phyloP scores from a whole-genome alignment of 805 yeast genomes.

The Nematodospora valgi region DNA sequence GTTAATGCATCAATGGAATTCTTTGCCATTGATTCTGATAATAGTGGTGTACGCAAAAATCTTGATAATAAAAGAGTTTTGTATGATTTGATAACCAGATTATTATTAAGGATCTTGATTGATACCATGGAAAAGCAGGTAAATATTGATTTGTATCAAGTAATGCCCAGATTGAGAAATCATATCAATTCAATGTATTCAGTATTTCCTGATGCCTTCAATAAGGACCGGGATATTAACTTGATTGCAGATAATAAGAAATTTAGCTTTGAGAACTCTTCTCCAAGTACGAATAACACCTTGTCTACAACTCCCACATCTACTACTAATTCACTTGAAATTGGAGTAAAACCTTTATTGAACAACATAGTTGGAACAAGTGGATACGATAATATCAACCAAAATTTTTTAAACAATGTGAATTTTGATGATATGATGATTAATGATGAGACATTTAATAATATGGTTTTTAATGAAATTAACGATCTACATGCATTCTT shows the following conservation, averaged over 20 bases:
- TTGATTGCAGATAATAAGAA: too few relatives aligned
- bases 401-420: not conserved
- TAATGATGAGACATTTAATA: constrained; percentile 4
- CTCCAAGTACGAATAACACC: too few relatives aligned
- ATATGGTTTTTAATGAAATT: constrained; percentile 6
- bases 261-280: too few relatives aligned
- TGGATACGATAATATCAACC: not conserved
- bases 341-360: constrained; percentile 1
- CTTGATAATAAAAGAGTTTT: constrained; percentile 12
- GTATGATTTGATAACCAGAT: constrained; percentile 18
- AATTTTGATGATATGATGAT: not conserved
- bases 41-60: not conserved
- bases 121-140: constrained; percentile 14
- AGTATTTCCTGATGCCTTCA: constrained; percentile 16
- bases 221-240: too few relatives aligned
- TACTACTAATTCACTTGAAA: too few relatives aligned
- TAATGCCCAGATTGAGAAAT: constrained; percentile 15
- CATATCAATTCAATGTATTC: constrained; percentile 17
- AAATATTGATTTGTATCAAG: constrained; percentile 12
- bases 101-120: constrained; percentile 21
- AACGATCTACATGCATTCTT: constrained; percentile 3
- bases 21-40: constrained; percentile 7
- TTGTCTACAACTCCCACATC: constrained; percentile 1
- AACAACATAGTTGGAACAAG: not conserved
- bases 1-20: constrained; percentile 16